Percentiles rank a stretch among this genome's conserved stretches.
Conservation (phyloP, 352 stramenopile species). For the Chrysophaeum taylorii region DNA sequence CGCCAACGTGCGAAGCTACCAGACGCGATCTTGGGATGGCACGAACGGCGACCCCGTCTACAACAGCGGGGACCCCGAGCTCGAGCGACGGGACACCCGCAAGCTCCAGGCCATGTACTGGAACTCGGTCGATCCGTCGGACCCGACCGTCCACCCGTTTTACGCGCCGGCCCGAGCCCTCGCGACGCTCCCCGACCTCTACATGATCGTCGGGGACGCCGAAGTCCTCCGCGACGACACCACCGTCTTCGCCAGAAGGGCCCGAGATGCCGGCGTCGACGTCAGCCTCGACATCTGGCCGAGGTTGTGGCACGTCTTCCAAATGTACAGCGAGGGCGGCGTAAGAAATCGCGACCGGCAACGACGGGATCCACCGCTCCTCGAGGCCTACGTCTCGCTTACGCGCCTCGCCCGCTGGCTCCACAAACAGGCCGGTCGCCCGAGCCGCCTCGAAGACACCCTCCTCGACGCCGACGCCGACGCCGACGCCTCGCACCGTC, state of each 20-base stretch:
- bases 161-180: not conserved
- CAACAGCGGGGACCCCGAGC: not conserved
- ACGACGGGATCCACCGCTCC: not conserved
- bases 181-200: not conserved
- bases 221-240: not conserved
- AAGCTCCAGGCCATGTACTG: not conserved
- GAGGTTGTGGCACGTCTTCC: not conserved
- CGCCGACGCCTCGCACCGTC: no score
- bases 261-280: not conserved
- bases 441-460: no score
- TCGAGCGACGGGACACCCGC: not conserved
- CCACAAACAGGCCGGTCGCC: no score
- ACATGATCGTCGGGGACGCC: not conserved
- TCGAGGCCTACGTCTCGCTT: not conserved
- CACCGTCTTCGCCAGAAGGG: not conserved
- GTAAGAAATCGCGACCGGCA: no score
- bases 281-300: constrained; percentile 3
- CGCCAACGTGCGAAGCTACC: not conserved
- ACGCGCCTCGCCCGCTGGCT: not conserved
- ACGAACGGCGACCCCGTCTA: not conserved
- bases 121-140: not conserved
- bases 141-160: not conserved
- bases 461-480: no score
- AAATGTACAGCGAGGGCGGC: not conserved
- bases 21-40: not conserved